Conservation (phyloP, 2,329 filamentous ascomycete species). For the Truncatella angustata region DNA sequence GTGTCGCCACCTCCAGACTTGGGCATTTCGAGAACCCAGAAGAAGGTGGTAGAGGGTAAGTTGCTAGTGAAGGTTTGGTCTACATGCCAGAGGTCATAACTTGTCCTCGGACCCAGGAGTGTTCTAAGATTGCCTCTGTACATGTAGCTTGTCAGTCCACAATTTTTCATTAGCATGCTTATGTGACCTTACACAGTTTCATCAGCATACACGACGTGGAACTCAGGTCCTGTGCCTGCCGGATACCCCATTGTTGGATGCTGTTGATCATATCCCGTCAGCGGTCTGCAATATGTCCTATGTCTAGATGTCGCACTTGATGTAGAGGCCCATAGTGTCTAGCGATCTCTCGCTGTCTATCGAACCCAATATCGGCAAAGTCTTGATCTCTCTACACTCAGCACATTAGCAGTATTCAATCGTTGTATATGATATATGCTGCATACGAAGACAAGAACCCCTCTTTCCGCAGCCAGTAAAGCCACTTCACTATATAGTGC, state of each 20-base stretch:
- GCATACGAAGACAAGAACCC: conserved; percentile 29
- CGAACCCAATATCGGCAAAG: conserved; percentile 30
- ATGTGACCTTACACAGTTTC: conserved; percentile 23
- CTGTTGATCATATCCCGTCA: neutral
- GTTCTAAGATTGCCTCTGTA: conserved; percentile 24
- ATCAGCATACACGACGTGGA: conserved; percentile 31
- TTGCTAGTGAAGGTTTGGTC: conserved; percentile 33
- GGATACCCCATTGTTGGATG: conserved; percentile 32
- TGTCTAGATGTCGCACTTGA: conserved; percentile 6
- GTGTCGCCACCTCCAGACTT: conserved; percentile 26
- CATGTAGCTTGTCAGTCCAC: neutral
- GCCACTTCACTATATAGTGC: conserved; percentile 23
- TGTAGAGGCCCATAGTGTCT: conserved; percentile 31
- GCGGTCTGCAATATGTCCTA: no score
- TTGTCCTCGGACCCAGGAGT: conserved; percentile 23
- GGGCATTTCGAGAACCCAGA: conserved; percentile 30
- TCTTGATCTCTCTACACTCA: conserved; percentile 26
- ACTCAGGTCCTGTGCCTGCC: conserved; percentile 28
- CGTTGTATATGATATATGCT: neutral
- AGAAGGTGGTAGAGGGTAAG: conserved; percentile 29
- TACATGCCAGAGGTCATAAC: conserved; percentile 31
- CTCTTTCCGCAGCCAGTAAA: conserved; percentile 27
- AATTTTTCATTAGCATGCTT: neutral
- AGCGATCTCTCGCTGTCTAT: conserved; percentile 26
- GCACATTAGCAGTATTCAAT: neutral